Base-by-base conservation (phyloP, 192 early-diverging fungal species). In the Umbelopsis sp. region DNA sequence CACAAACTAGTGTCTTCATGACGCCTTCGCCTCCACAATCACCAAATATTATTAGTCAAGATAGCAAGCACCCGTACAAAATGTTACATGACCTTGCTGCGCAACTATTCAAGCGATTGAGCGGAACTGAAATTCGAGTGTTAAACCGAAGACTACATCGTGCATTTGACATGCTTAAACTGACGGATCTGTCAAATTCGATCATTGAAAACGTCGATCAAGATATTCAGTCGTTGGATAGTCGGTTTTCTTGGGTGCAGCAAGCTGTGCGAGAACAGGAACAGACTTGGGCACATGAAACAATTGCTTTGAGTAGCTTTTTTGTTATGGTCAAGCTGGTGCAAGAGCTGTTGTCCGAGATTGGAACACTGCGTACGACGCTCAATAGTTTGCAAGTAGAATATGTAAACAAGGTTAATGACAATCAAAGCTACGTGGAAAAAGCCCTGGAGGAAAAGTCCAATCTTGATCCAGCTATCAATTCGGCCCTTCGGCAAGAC, bases 321-420 rank as follows among this genome's bases (percentile, higher is more conserved):
- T 81, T 85, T 67, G 81, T 81, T 10, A 23, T 84, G 12, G 64
- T 81, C 0, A 66, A 81, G 46, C 55, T 80, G 1, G 75, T 84
- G 3, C 83, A 84, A 58, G 73, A 81, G 25, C 73, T 85, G 72
- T 69, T 88, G 10, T 68, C 79, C 3, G 85, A 86, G 66, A 76
- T 88, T 50, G 85, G 87, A 4, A 73, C 73, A 8, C 47, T 86
- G 25, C 71, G 87, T 4, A 85, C 81, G 65, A 85, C 82, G 10
- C 78, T 86, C 68, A 88, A 88, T 70, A 85, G 84, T 27, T 74
- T 88, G 49, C 87, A 88, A 46, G 75, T 84, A n/a, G 81, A 82
- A 23, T 86, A 88, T 73, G 83, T 88, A 12, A 82, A 78, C 25
- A 88, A 88, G 50, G 83, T 88, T 18, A 81, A 84, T 33, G 79